Evolutionary conservation across 2,329 filamentous ascomycete genomes (phyloP), one percentile per base, ranked within the genome.

Genomic region (Thelonectria discophora): DNA sequence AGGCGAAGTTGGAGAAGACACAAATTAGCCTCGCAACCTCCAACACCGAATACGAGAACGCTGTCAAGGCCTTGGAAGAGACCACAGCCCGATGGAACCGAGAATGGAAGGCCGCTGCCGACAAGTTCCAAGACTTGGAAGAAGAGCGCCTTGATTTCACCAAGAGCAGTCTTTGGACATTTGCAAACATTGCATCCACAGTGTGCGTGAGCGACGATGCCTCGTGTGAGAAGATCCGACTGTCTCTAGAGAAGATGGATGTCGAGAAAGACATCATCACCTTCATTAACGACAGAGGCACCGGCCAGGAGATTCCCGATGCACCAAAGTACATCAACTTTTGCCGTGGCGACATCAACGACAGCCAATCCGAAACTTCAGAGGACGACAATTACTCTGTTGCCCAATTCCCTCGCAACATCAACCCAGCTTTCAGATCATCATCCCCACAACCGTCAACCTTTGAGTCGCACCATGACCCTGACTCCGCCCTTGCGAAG

Each of bases 321-420:
- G 88, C 95, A 21, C 95, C 95, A 45, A 97, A 93, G 77, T 99
- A 97, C 77, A 97, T 99, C 86, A 97, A 99, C 81, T 99, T 98
- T 77, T 96, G 93, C 76, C 90, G 95, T 11, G 95, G 94, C 15
- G 94, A 97, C 75, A 79, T 90, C 47, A 84, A 89, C 56, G 95
- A 99, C 69, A 88, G 87, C 39, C 88, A 88, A 68, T 97, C 94
- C 1, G 92, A 95, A 65, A 82, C 86, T 11, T 94, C 92, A 0
- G 93, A 97, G 20, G 94, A 97, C 65, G 93, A 94, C 5, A 88
- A 86, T 69, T 99, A 97, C 74, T 97, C 93, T 0, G 93, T 99
- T 12, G 96, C 96, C 4, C 94, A 99, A 73, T 99, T 98, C 72
- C 93, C 94, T 62, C 86, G 95, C 62, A 94, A 91, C 56, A 97